Evolutionary conservation across 208 protist genomes (phyloP).

Genomic region (Herpetomonas tarakana): DNA sequence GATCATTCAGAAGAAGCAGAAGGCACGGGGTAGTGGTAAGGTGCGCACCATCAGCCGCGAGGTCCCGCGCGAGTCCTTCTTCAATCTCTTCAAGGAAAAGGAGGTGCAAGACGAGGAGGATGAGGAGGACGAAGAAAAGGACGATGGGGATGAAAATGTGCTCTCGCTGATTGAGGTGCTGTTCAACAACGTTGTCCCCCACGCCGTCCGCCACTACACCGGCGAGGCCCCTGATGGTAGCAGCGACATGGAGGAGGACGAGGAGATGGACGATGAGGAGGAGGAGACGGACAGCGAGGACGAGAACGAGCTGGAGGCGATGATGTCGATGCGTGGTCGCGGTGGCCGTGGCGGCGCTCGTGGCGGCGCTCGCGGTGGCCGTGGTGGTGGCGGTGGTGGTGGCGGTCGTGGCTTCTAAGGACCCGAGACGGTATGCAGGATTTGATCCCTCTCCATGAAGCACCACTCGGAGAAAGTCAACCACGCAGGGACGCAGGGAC

Average conservation of each 20-base stretch:
- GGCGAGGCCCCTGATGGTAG: conserved; percentile 80
- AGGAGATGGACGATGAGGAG: conserved; percentile 74
- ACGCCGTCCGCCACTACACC: conserved; percentile 83
- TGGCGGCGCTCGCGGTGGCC: conserved; percentile 14
- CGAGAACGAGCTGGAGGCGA: conserved; percentile 16
- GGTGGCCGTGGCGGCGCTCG: conserved; percentile 21
- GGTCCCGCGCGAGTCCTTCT: conserved; percentile 71
- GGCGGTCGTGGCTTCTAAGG: conserved; percentile 29
- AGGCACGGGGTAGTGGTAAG: conserved; percentile 37
- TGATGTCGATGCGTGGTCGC: conserved; percentile 20
- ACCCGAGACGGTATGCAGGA: too few species aligned
- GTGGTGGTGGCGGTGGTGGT: conserved; percentile 21
- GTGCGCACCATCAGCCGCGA: conserved; percentile 37
- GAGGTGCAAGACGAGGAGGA: conserved; percentile 15
- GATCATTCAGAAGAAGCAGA: conserved; percentile 55
- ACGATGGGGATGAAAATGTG: conserved; percentile 37
- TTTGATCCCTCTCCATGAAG: too few species aligned
- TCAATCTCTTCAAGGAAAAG: conserved; percentile 67
- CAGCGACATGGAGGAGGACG: conserved; percentile 62
- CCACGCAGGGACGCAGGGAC: too few species aligned
- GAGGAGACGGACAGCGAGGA: conserved; percentile 66
- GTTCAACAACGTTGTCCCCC: conserved; percentile 68
- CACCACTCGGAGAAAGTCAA: too few species aligned
- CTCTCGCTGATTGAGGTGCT: conserved; percentile 36
- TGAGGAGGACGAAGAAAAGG: conserved; percentile 38